Evolutionary conservation across 164 flowering plant species (phyloP), one percentile per base, ranked within the genome.

Genomic region (Vitis cinerea): DNA sequence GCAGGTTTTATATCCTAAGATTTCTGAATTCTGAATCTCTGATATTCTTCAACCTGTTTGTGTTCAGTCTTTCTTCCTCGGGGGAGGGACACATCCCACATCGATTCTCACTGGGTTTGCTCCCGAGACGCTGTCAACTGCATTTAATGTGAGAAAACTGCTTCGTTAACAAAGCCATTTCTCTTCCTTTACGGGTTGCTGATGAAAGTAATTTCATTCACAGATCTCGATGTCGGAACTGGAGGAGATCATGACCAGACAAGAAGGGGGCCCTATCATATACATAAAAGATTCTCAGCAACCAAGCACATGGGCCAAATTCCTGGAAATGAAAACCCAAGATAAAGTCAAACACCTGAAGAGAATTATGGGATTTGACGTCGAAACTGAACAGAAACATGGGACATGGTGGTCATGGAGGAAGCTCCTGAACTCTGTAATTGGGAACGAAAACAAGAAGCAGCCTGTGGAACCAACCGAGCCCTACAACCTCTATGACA

Each of bases 51-150:
- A 9, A 16, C 27, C 47, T 56, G 1, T 50, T n/a, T 61, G 37
- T 51, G 15, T 75, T 78, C 85, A 95, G 99, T 85, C 97, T 15
- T 95, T 95, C 89, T 91, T 77, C 81, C 69, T 93, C 9, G 99
- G 86, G 11, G 99, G 99, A 73, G 99, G 99, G 64, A 12, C 66
- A 3, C 2, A 88, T 68, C 97, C 95, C 0, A 50, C 65, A 1
- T 87, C 99, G 2, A 71, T 95, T 1, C 87, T 95, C 11, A 73
- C 87, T 16, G 99, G 99, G 3, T 95, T 95, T 60, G 89, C 82
- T 19, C 66, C 53, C 0, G 75, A 69, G 27, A 89, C 89, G 0
- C 77, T 95, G 11, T 62, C 87, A 8, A 78, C 86, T 15, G 98
- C 98, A 50, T 83, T 93, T 23, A 95, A 95, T 70, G 99, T 95